phyloP scores from a whole-genome alignment of 805 yeast species.

The Vanderwaltozyma yarrowii region DNA sequence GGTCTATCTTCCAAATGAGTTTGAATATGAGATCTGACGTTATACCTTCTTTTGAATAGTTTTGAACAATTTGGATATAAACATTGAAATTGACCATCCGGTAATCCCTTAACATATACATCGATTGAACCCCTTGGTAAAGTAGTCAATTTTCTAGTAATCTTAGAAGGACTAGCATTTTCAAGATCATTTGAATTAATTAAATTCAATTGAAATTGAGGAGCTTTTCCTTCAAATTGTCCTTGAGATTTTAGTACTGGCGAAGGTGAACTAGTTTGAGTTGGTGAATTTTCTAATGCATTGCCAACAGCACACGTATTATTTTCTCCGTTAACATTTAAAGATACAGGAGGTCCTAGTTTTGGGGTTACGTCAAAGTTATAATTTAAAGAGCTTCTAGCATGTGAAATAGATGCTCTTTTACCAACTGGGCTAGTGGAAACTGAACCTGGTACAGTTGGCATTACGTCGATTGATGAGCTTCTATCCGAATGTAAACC shows the following conservation, averaged over 20 bases:
- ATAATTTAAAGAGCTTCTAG: no score
- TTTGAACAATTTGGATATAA: conserved; percentile 70
- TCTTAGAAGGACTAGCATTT: conserved; percentile 10
- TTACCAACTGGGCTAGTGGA: conserved; percentile 20
- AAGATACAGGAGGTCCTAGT: no score
- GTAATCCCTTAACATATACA: conserved; percentile 71
- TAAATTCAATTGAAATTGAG: conserved; percentile 9
- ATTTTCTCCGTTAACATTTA: no score
- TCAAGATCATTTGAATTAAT: conserved; percentile 3
- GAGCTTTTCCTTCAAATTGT: conserved; percentile 11
- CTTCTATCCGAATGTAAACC: conserved; percentile 11
- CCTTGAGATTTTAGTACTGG: conserved; percentile 36
- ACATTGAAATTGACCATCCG: conserved; percentile 65
- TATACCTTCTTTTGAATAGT: conserved; percentile 77
- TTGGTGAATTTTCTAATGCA: not conserved
- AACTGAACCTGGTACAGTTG: conserved; percentile 24
- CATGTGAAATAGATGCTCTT: not conserved
- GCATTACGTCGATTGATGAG: conserved; percentile 5
- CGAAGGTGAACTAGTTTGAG: conserved; percentile 26
- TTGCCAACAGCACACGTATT: not conserved
- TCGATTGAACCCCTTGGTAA: conserved; percentile 87
- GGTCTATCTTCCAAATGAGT: conserved; percentile 95
- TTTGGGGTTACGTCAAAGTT: no score
- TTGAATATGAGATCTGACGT: conserved; percentile 89
- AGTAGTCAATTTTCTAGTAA: conserved; percentile 24